Conservation (phyloP, 148 eudicot genomes). For the Beta vulgaris region DNA sequence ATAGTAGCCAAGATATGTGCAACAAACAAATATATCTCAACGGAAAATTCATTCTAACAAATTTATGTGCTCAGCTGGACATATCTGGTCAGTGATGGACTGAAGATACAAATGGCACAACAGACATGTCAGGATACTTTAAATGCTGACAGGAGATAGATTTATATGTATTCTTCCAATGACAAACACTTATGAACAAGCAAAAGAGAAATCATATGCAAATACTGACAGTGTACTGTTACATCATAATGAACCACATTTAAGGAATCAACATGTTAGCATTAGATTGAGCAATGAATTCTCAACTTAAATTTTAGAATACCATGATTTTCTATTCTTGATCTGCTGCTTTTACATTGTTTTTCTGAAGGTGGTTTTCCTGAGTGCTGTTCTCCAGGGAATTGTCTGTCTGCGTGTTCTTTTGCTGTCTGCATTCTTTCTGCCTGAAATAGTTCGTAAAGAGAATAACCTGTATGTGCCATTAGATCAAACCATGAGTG, state of each 20-base stretch:
- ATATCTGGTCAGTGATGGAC: background rate
- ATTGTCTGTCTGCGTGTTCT: background rate
- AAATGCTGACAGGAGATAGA: background rate
- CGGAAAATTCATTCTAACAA: background rate
- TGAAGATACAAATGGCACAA: background rate
- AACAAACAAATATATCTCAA: background rate
- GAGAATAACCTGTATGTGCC: slow-evolving; percentile 38
- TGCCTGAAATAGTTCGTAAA: slow-evolving; percentile 37
- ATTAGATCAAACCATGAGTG: slow-evolving; percentile 11
- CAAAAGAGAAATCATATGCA: too few relatives aligned
- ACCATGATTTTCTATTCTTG: slow-evolving; percentile 33
- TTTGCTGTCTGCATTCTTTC: slow-evolving; percentile 26
- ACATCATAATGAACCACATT: background rate
- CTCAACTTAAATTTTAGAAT: background rate
- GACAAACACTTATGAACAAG: background rate
- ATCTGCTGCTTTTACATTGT: slow-evolving; percentile 15
- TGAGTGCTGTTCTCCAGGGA: slow-evolving; percentile 12
- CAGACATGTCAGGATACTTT: background rate
- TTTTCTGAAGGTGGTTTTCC: slow-evolving; percentile 22
- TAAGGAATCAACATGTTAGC: background rate
- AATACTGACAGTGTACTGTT: background rate
- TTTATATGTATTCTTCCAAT: background rate
- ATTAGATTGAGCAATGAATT: background rate
- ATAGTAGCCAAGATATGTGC: background rate
- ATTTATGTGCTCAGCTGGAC: background rate